Evolutionary conservation across 768 basidiomycete genomes (phyloP).

Genomic region (Suillus spraguei): DNA sequence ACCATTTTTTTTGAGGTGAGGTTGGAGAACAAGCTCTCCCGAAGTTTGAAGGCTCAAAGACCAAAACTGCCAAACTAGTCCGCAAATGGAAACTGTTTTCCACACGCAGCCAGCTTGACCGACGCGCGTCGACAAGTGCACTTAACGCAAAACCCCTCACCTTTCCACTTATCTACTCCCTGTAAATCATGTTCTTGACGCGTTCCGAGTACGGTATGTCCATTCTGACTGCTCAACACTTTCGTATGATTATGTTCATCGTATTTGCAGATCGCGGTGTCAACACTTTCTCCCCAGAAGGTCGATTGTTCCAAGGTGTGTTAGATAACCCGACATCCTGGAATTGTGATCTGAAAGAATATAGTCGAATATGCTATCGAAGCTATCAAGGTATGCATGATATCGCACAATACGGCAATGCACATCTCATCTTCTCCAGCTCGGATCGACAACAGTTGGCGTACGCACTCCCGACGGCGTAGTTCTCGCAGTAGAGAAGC

Average conservation of each 20-base stretch:
- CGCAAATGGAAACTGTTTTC: slow-evolving; percentile 31
- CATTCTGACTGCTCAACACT: not conserved
- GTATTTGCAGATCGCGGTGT: slow-evolving; percentile 83
- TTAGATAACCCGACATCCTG: slow-evolving; percentile 7
- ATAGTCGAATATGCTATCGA: slow-evolving; percentile 99
- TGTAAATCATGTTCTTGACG: slow-evolving; percentile 78
- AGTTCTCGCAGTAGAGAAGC: slow-evolving; percentile 96
- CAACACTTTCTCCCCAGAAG: slow-evolving; percentile 98
- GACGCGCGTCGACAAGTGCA: slow-evolving; percentile 41
- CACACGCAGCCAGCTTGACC: slow-evolving; percentile 20
- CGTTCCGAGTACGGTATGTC: slow-evolving; percentile 88
- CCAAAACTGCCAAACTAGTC: not conserved
- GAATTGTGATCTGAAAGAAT: slow-evolving; percentile 19
- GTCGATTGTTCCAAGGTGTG: slow-evolving; percentile 96
- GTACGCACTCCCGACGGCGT: slow-evolving; percentile 90
- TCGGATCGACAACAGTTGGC: slow-evolving; percentile 97
- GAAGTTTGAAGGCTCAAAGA: too few species aligned
- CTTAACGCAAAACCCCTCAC: slow-evolving; percentile 21
- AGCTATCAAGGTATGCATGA: slow-evolving; percentile 83
- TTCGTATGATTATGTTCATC: slow-evolving; percentile 8
- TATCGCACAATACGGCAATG: not conserved
- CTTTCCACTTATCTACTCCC: slow-evolving; percentile 12
- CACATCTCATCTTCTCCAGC: slow-evolving; percentile 46
- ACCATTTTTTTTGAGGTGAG: not conserved
- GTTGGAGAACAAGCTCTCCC: not conserved